These are phyloP conservation scores for Coriaria nepalensis DNA, from an alignment of 306 rosid genomes.

Conservation along the genomic window DNA sequence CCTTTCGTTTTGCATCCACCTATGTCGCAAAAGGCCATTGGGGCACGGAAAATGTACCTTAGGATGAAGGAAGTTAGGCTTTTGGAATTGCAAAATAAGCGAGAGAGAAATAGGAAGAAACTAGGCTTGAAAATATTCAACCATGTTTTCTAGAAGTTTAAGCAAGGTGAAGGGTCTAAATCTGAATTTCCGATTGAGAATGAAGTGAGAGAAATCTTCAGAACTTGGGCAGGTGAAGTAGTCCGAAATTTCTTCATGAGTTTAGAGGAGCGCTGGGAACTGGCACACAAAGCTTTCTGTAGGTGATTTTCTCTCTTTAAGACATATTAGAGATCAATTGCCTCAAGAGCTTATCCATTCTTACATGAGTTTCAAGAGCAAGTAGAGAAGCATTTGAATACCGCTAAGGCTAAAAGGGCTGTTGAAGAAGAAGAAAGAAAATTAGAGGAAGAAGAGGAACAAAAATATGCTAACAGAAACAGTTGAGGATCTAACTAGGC, in stretches of 20 bases:
- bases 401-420: slow-evolving; percentile 38
- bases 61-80: slow-evolving; percentile 81
- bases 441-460: slow-evolving; percentile 48
- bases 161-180: slow-evolving; percentile 40
- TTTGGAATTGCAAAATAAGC: slow-evolving; percentile 58
- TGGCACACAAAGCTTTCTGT: slow-evolving; percentile 56
- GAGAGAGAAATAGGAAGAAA: slow-evolving; percentile 70
- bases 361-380: slow-evolving; percentile 67
- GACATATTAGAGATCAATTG: slow-evolving; percentile 60
- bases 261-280: slow-evolving; percentile 52
- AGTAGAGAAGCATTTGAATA: slow-evolving; percentile 62
- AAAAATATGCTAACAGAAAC: slow-evolving; percentile 45
- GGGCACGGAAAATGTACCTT: slow-evolving; percentile 73
- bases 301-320: slow-evolving; percentile 63
- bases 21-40: slow-evolving; percentile 62
- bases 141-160: slow-evolving; percentile 55
- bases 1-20: slow-evolving; percentile 63
- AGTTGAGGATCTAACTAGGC: slow-evolving; percentile 68
- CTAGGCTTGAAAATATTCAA: slow-evolving; percentile 61
- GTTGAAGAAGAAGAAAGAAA: slow-evolving; percentile 54
- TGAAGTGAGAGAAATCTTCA: slow-evolving; percentile 46
- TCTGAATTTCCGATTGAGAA: slow-evolving; percentile 48
- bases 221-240: slow-evolving; percentile 63
- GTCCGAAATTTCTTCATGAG: slow-evolving; percentile 47
- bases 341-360: slow-evolving; percentile 63